Conservation (phyloP, 306 rosid species). For the Mucuna pruriens region DNA sequence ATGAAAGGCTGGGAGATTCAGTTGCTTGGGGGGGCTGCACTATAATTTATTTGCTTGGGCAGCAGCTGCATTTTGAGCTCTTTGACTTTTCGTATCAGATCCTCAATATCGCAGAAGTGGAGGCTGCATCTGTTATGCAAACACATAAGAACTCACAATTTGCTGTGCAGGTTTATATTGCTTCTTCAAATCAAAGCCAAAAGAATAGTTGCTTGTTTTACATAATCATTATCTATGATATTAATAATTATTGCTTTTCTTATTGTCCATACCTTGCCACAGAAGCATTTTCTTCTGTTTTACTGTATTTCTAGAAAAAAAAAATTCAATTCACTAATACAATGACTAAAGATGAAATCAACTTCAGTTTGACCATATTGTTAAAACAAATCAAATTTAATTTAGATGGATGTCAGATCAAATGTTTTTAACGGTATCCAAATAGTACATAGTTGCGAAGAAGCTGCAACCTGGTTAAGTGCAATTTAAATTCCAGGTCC, state of each 20-base stretch:
- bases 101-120: slow-evolving; percentile 95
- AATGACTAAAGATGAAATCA: slow-evolving; percentile 11
- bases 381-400: slow-evolving; percentile 12
- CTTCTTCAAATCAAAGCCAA: slow-evolving; percentile 19
- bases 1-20: slow-evolving; percentile 90
- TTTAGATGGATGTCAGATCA: neutral
- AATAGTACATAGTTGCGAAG: neutral
- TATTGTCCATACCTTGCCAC: neutral
- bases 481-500: slow-evolving; percentile 22
- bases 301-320: neutral
- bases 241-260: neutral
- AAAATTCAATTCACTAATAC: neutral
- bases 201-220: slow-evolving; percentile 16
- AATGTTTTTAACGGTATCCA: neutral
- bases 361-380: neutral
- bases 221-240: slow-evolving; percentile 1
- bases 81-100: slow-evolving; percentile 96
- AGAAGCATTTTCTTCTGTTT: slow-evolving; percentile 8
- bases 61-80: slow-evolving; percentile 95
- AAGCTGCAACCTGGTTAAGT: slow-evolving; percentile 2
- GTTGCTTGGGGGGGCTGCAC: slow-evolving; percentile 99
- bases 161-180: slow-evolving; percentile 64
- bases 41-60: slow-evolving; percentile 93
- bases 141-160: slow-evolving; percentile 65
- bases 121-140: slow-evolving; percentile 62